Conservation (phyloP, 140 eudicot species). For the Stevia rebaudiana region DNA sequence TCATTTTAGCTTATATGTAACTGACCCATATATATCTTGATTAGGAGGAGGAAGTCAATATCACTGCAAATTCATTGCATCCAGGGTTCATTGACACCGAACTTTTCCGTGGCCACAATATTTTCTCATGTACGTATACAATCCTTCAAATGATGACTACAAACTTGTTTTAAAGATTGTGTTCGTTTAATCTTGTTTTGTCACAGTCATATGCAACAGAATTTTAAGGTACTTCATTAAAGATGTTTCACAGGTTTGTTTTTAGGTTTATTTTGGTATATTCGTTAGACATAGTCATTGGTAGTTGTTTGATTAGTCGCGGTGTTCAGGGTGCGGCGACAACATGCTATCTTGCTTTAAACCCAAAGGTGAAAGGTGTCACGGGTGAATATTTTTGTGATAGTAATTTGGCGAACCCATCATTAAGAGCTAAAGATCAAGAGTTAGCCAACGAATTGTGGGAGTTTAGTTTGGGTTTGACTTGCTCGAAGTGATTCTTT, state of each 20-base stretch:
- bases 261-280: not conserved
- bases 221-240: slow-evolving; percentile 30
- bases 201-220: slow-evolving; percentile 26
- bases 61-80: slow-evolving; percentile 48
- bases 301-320: not conserved
- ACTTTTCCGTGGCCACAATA: slow-evolving; percentile 11
- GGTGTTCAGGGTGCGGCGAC: slow-evolving; percentile 37
- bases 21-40: not conserved
- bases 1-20: not conserved
- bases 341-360: slow-evolving; percentile 37
- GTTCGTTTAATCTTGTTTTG: not conserved
- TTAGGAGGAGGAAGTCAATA: slow-evolving; percentile 39
- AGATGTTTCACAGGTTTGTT: slow-evolving; percentile 34
- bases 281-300: not conserved
- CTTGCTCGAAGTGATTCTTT: slow-evolving; percentile 28
- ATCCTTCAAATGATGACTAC: slow-evolving; percentile 1
- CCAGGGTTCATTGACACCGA: slow-evolving; percentile 42
- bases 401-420: slow-evolving; percentile 29
- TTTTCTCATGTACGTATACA: slow-evolving; percentile 10
- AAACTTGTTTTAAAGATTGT: slow-evolving; percentile 6
- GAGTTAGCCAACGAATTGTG: slow-evolving; percentile 38
- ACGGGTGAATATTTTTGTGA: slow-evolving; percentile 36
- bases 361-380: slow-evolving; percentile 40
- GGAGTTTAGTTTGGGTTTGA: slow-evolving; percentile 37
- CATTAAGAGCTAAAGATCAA: slow-evolving; percentile 27